phyloP scores from a whole-genome alignment of 805 yeast species.

The Candida sphagnicola region DNA sequence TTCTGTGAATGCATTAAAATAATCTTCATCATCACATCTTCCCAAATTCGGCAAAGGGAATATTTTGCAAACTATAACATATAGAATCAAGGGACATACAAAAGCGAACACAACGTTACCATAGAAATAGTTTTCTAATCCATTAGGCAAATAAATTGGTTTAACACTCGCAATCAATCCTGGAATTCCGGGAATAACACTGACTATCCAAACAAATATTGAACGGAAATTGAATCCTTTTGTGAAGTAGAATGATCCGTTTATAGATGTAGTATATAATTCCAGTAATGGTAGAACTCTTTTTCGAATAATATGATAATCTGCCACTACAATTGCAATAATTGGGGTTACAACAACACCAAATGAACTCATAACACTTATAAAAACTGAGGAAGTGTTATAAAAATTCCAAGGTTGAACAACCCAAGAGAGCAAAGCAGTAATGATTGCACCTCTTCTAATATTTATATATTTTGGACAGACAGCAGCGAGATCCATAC shows the following conservation, averaged over 20 bases:
- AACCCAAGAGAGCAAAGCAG: constrained; percentile 17
- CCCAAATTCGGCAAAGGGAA: constrained; percentile 34
- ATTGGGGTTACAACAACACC: constrained; percentile 16
- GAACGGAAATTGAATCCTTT: constrained; percentile 44
- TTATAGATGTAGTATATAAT: constrained; percentile 26
- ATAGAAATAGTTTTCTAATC: constrained; percentile 12
- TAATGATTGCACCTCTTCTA: constrained; percentile 38
- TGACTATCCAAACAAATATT: constrained; percentile 31
- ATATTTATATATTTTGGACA: constrained; percentile 42
- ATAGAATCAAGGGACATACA: constrained; percentile 31
- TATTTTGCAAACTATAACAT: constrained; percentile 27
- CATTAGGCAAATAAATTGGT: constrained; percentile 5
- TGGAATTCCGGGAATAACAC: constrained; percentile 48
- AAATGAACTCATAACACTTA: constrained; percentile 16
- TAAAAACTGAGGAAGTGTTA: constrained; percentile 14
- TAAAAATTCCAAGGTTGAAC: constrained; percentile 20
- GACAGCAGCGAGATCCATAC: constrained; percentile 48
- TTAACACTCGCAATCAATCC: constrained; percentile 38
- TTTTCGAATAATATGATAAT: constrained; percentile 35
- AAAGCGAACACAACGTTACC: constrained; percentile 13
- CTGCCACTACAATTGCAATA: constrained; percentile 28
- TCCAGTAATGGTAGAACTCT: constrained; percentile 37
- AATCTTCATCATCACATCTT: constrained; percentile 36
- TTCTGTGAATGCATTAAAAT: constrained; percentile 33
- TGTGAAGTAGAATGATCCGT: constrained; percentile 39